These are phyloP conservation scores for Paramecium pentaurelia DNA, from an alignment of 73 alveolate genomes.

Conservation along the genomic window DNA sequence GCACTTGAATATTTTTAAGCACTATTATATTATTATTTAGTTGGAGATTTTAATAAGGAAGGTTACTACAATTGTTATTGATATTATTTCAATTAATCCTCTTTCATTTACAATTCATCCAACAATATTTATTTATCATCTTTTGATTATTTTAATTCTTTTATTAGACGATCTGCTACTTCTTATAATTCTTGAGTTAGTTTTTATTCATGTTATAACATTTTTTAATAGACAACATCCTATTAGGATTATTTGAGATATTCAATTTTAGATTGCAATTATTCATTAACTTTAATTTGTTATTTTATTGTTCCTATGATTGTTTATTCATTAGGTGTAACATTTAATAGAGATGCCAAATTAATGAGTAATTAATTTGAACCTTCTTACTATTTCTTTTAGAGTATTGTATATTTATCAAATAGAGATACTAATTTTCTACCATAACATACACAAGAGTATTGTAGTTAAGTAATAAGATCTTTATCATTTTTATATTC, in stretches of 20 bases:
- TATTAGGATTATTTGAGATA: neutral
- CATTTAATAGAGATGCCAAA: constrained; percentile 2
- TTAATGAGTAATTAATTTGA: neutral
- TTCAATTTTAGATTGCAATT: neutral
- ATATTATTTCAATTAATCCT: neutral
- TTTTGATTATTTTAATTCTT: neutral
- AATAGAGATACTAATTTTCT: constrained; percentile 28
- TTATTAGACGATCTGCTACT: neutral
- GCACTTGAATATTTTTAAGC: constrained; percentile 35
- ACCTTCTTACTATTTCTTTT: neutral
- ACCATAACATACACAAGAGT: constrained; percentile 44
- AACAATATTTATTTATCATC: constrained; percentile 38
- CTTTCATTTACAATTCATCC: neutral
- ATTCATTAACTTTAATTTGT: neutral
- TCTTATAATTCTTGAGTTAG: neutral
- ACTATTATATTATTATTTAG: neutral
- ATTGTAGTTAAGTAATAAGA: constrained; percentile 7
- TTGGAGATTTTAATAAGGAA: neutral
- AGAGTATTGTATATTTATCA: constrained; percentile 23
- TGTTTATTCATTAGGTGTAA: neutral
- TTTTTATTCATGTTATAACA: constrained; percentile 5
- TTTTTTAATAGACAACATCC: constrained; percentile 34
- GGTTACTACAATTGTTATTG: neutral
- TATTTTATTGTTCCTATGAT: neutral
- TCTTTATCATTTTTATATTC: neutral